Conservation (phyloP, 768 basidiomycete genomes). For the Termitomyces sp. region DNA sequence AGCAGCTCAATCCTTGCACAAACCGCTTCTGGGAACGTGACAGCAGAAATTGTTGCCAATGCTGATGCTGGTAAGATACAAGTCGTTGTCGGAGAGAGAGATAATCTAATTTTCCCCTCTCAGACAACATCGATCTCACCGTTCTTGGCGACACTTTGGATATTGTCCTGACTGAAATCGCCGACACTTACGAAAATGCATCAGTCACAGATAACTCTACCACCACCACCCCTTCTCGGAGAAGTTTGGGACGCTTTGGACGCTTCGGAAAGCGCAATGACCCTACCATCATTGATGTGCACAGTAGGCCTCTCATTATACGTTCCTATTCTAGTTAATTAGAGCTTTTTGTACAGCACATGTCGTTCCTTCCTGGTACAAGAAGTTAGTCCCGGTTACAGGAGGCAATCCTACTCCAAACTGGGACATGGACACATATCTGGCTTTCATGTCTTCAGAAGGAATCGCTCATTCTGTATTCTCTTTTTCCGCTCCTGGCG, state of each 20-base stretch:
- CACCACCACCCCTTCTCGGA: conserved; percentile 1
- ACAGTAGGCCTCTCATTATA: conserved; percentile 16
- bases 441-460: conserved; percentile 27
- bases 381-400: conserved; percentile 20
- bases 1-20: conserved; percentile 14
- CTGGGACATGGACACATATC: conserved; percentile 23
- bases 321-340: background rate
- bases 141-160: conserved; percentile 18
- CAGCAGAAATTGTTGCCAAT: conserved; percentile 21
- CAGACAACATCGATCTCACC: conserved; percentile 26
- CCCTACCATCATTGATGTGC: conserved; percentile 23
- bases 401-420: conserved; percentile 26
- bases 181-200: conserved; percentile 12
- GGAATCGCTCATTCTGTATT: conserved; percentile 25
- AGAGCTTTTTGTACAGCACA: conserved; percentile 17
- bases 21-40: conserved; percentile 12
- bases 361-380: conserved; percentile 28
- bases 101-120: background rate
- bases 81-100: background rate
- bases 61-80: conserved; percentile 22
- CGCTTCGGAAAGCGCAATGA: conserved; percentile 12
- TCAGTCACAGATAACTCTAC: background rate
- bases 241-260: conserved; percentile 4
- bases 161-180: conserved; percentile 21
- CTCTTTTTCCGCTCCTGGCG: conserved; percentile 27